Evolutionary conservation across 176 grass and related monocot species (phyloP), one percentile per base, ranked within the genome.

Genomic region (Thalia dealbata): DNA sequence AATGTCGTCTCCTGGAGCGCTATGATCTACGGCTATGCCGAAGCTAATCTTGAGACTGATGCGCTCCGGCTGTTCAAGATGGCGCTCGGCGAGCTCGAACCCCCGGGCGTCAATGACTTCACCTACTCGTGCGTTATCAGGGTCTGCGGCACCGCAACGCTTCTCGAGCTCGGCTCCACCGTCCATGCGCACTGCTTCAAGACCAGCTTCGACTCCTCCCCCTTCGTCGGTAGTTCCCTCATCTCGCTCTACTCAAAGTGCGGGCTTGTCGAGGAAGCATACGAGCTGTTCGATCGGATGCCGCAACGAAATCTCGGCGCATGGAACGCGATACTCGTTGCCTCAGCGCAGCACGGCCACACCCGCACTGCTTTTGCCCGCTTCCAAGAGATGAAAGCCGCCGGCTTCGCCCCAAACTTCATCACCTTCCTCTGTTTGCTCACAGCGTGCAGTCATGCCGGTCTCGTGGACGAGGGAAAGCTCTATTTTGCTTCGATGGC

Each of bases 1-100:
- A 99, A 99, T 65, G 87, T 99, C n/a, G 95, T 99, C 44, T 99
- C 95, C 21, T 99, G 90, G 95, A 93, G 85, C 1, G 81, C 90
- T 3, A 79, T 99, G 12, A 93, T 97, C 10, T 84, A 74, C 29
- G 90, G 90, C 14, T 88, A 88, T 24, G 73, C 87, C 16, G 87
- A 92, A 28, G 73, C 82, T 3, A 83, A 81, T 61, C 73, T 93
- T 69, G 73, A 88, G 32, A 43, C 71, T 28, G 72, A 70, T 1
- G 87, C 87, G 0, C 51, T 93, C 16, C 21, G 6, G 25, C 58
- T 91, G 59, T 91, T 97, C 69, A 78, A 78, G 42, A 77, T 78
- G 11, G 90, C 95, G 2, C 84, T 97, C 32, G 60, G 51, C 6
- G 81, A 90, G 64, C 85, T 66, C 27, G 81, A 44, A 21, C 70